A percentile compares a stretch with the other conserved stretches of the same genome.
Evolutionary conservation across 164 flowering plant species (phyloP).

Genomic region (Liriodendron chinense): DNA sequence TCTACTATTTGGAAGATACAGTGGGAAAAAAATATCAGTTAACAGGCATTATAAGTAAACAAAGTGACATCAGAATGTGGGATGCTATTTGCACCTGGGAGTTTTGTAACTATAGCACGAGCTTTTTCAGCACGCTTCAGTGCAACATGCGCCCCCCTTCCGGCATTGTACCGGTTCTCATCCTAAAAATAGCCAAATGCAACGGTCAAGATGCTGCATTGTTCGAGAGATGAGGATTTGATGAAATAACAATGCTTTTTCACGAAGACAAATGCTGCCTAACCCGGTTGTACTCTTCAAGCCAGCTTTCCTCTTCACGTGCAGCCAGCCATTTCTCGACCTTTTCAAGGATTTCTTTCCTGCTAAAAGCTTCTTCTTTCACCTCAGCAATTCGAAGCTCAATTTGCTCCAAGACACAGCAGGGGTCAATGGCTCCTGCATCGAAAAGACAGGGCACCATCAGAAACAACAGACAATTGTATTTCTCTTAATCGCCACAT

Average conservation of each 20-base stretch:
- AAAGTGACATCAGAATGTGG: not conserved
- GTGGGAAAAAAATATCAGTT: too few species aligned
- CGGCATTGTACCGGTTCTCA: conserved; percentile 73
- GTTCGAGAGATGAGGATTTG: not conserved
- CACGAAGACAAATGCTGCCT: not conserved
- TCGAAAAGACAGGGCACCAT: not conserved
- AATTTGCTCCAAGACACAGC: conserved; percentile 43
- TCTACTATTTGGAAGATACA: too few species aligned
- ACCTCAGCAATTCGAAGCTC: conserved; percentile 56
- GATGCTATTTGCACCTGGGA: conserved; percentile 47
- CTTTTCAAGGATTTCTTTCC: conserved; percentile 81
- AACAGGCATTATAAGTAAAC: too few species aligned
- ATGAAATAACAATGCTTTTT: not conserved
- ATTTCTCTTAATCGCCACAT: too few species aligned
- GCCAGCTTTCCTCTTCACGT: conserved; percentile 85
- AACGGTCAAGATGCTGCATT: not conserved
- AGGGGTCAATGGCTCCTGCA: conserved; percentile 56
- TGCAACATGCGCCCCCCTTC: conserved; percentile 70
- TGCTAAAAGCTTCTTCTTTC: conserved; percentile 68
- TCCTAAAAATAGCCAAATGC: conserved; percentile 40
- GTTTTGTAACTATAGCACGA: conserved; percentile 53
- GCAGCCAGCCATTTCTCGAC: conserved; percentile 80
- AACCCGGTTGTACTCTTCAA: conserved; percentile 83
- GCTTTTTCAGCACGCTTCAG: conserved; percentile 84
- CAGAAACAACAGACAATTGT: not conserved